Conservation (phyloP, 2,329 filamentous ascomycete genomes). For the Cercospora sp. region DNA sequence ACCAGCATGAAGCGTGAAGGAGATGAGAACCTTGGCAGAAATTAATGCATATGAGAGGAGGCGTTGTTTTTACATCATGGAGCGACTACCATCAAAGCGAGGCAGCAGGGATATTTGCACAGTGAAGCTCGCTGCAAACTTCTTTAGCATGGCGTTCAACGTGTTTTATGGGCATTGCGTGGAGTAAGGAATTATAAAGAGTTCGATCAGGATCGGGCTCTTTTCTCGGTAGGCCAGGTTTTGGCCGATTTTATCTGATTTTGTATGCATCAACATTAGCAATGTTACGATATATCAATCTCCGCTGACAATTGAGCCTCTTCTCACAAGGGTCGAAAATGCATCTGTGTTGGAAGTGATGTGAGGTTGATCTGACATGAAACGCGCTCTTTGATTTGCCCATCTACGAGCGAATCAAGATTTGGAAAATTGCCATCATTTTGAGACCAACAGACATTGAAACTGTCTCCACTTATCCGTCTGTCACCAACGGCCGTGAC, state of each 20-base stretch:
- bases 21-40: not conserved
- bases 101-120: slow-evolving; percentile 4
- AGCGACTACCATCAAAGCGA: slow-evolving; percentile 2
- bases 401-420: not conserved
- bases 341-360: not conserved
- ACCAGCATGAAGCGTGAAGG: not conserved
- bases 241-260: not conserved
- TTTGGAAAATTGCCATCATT: not conserved
- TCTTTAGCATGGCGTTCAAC: slow-evolving; percentile 20
- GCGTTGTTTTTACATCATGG: slow-evolving; percentile 1
- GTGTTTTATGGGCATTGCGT: not conserved
- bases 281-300: not conserved
- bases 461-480: not conserved
- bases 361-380: not conserved
- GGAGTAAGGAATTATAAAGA: not conserved
- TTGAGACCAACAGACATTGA: not conserved
- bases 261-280: not conserved
- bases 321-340: not conserved
- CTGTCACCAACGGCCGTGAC: not conserved
- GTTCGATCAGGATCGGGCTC: not conserved
- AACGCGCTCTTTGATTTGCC: not conserved
- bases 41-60: slow-evolving; percentile 8
- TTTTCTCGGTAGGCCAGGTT: not conserved
- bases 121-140: slow-evolving; percentile 7
- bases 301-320: not conserved